Base-by-base conservation (phyloP, 2,329 filamentous ascomycete species). In the Aspergillus amoenus region DNA sequence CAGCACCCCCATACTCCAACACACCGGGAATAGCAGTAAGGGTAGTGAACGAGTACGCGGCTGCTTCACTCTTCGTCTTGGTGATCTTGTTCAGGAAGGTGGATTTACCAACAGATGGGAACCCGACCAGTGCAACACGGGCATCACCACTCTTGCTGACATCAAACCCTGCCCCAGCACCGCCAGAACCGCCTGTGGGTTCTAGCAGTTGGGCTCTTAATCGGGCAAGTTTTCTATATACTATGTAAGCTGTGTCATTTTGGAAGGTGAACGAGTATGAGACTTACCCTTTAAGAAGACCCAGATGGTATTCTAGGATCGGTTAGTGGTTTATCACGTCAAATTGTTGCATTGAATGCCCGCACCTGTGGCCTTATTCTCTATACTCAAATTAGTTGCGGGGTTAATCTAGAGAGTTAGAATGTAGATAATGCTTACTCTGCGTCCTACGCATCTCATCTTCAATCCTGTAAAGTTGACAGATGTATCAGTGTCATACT, bases 381-480 rank as follows among this genome's bases (percentile, higher is more conserved):
- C 93, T 96, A 70, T 69, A 61, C 59, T 42, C 45, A 60, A 63
- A 72, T 73, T 73, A 74, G 65, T 65, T 67, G 65, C 60, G 63
- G 64, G 66, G 66, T 68, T 62, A 56, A 41, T 55, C 5, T 61
- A 48, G 55, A 22, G 57, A 62, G 24, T 15, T 22, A 42, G 12
- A 27, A 37, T 40, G n/a, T 56, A 45, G 42, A 46, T 53, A 43
- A 56, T 61, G 69, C 85, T 81, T 86, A 96, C 93, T 99, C 81
- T 99, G 94, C 70, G 94, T 99, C 86, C 86, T 93, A 76, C 86
- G 88, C 94, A 99, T 99, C 88, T 99, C 94, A 79, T 96, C 93
- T 85, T 99, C 94, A 71, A 99, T 99, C 87, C 93, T 97, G 67
- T 42, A 52, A 50, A 24, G 24, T 18, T 52, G 8, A 61, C 48